phyloP scores from a whole-genome alignment of 345 rosid genomes.

The Diplotaxis tenuifolia region DNA sequence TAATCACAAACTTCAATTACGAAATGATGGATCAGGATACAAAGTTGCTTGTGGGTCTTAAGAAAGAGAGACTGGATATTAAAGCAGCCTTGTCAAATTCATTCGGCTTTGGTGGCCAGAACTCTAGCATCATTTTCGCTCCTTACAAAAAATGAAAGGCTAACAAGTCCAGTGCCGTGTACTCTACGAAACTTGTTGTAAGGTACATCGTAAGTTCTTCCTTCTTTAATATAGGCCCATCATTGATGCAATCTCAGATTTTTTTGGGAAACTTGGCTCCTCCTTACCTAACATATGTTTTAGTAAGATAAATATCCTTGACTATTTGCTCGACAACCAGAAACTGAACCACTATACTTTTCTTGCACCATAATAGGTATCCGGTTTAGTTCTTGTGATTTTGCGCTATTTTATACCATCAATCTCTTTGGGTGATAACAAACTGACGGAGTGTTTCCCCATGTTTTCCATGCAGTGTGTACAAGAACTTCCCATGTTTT shows the following conservation, averaged over 20 bases:
- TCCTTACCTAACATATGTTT: slow-evolving; percentile 8
- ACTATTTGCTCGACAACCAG: neutral
- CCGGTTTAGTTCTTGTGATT: neutral
- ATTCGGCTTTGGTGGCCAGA: slow-evolving; percentile 95
- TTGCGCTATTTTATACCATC: neutral
- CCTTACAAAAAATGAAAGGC: slow-evolving; percentile 75
- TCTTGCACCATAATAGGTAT: neutral
- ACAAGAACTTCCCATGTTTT: slow-evolving; percentile 34
- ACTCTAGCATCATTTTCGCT: slow-evolving; percentile 86
- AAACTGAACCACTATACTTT: neutral
- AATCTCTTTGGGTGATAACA: neutral
- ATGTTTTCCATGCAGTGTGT: slow-evolving; percentile 22
- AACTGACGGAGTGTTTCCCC: neutral
- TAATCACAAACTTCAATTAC: neutral
- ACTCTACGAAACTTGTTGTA: slow-evolving; percentile 36
- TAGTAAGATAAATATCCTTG: neutral
- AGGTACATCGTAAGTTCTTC: slow-evolving; percentile 28
- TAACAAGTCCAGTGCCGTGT: slow-evolving; percentile 7
- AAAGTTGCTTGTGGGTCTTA: slow-evolving; percentile 66
- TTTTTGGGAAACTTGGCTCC: slow-evolving; percentile 1
- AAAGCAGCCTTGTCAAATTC: slow-evolving; percentile 91
- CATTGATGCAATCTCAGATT: slow-evolving; percentile 3
- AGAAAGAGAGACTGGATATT: slow-evolving; percentile 76
- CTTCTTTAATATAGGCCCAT: neutral
- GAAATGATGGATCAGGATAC: slow-evolving; percentile 51